phyloP scores from a whole-genome alignment of 2,329 filamentous ascomycete genomes.

The Botrytis porri region DNA sequence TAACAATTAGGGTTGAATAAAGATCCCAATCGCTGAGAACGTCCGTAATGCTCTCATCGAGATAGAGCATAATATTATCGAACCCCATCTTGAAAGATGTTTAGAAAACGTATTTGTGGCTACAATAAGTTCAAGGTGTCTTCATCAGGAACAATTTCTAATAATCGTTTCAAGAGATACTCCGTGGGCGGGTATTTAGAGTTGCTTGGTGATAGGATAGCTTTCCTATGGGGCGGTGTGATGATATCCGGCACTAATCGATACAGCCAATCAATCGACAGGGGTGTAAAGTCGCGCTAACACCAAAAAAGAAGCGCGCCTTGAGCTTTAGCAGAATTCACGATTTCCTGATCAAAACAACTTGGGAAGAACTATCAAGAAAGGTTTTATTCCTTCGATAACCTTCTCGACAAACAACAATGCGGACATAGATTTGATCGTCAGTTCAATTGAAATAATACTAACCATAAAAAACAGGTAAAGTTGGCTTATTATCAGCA shows the following conservation, averaged over 20 bases:
- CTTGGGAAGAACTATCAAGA: constrained; percentile 19
- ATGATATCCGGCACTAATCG: constrained; percentile 8
- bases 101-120: background rate
- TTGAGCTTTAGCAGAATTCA: constrained; percentile 10
- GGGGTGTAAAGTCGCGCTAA: background rate
- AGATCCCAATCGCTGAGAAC: constrained; percentile 78
- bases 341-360: constrained; percentile 20
- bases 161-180: background rate
- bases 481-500: background rate
- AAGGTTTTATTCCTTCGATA: constrained; percentile 13
- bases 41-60: constrained; percentile 69
- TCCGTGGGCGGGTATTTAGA: background rate
- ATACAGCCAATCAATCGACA: background rate
- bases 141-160: constrained; percentile 3
- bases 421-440: constrained; percentile 26
- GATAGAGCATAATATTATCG: constrained; percentile 58
- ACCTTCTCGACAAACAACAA: constrained; percentile 25
- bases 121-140: background rate
- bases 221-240: constrained; percentile 2
- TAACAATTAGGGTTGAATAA: constrained; percentile 70
- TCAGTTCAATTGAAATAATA: constrained; percentile 22
- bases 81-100: constrained; percentile 31
- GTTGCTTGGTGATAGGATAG: background rate
- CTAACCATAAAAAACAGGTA: constrained; percentile 31
- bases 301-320: background rate